Evolutionary conservation across 2,329 filamentous ascomycete genomes (phyloP), one percentile per base, ranked within the genome.

Genomic region (Penicillium freii): DNA sequence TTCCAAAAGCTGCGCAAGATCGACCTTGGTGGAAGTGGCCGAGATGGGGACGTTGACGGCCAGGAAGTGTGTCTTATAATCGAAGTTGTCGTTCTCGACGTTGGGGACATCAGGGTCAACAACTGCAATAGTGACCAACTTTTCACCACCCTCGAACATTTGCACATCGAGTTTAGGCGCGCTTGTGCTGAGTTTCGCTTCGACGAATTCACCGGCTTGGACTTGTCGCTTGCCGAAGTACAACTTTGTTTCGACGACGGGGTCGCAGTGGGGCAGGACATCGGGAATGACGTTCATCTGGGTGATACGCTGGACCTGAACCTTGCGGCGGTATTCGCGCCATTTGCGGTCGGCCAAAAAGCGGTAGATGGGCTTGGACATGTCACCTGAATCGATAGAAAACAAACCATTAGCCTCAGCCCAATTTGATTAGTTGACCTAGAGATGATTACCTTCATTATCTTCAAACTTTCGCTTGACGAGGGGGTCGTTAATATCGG

Each of bases 401-500:
- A 29, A 44, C 31, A 40, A 10, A 27, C 21, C 4, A 61, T 72
- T 66, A 73, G 66, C 50, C 42, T 55, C 8, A 43, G 19, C n/a
- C n/a, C 19, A 27, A 27, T 10, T 15, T 29, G 51, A 29, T 34
- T 6, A 23, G 47, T 9, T n/a, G 11, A 13, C 1, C 5, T 0
- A 15, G n/a, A 29, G 31, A 27, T 42, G 10, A 51, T 67, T 80
- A 96, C 93, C 92, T 68, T 88, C 76, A 25, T 92, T 92, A 75
- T 97, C 92, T 73, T 99, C 94, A 66, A 96, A 97, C 64, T 85
- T 87, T 77, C 91, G 90, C 84, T 97, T 97, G 60, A 97, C 91
- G 38, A 91, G 68, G 0, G 94, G 94, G 71, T 97, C 94, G 73
- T 97, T 97, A 75, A 96, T 92, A 71, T 99, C 94, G 25, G 92